These are phyloP conservation scores for Murraya paniculata DNA, from an alignment of 345 rosid genomes.

Conservation along the genomic window DNA sequence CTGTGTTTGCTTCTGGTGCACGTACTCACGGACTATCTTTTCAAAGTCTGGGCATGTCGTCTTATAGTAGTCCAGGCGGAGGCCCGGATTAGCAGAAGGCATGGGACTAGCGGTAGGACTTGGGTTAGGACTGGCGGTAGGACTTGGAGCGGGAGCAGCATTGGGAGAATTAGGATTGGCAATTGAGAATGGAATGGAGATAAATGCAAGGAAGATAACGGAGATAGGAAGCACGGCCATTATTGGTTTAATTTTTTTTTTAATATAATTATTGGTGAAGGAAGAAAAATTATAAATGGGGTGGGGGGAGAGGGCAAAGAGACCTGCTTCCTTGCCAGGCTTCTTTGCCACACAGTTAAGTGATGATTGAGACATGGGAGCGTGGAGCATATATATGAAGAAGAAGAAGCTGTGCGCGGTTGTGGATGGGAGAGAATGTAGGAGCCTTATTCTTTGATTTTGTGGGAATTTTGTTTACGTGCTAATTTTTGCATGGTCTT, in stretches of 20 bases:
- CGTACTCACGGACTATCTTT: slow-evolving; percentile 35
- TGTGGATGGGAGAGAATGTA: slow-evolving; percentile 24
- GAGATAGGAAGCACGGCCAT: slow-evolving; percentile 5
- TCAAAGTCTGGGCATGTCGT: slow-evolving; percentile 50
- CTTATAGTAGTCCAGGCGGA: slow-evolving; percentile 44
- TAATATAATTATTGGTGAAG: neutral
- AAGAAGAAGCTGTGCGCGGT: neutral
- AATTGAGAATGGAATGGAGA: neutral
- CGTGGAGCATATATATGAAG: neutral
- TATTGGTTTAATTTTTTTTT: no score
- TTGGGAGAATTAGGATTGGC: neutral
- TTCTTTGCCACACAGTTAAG: neutral
- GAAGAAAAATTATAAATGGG: neutral
- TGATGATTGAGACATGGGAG: neutral
- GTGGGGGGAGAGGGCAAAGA: neutral
- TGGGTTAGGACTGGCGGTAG: no score
- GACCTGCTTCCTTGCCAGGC: neutral
- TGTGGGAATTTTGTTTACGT: neutral
- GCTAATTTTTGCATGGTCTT: neutral
- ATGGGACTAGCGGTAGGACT: no score
- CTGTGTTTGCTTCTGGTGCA: slow-evolving; percentile 32
- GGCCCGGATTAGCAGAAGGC: slow-evolving; percentile 12
- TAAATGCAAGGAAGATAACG: slow-evolving; percentile 4
- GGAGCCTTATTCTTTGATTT: neutral
- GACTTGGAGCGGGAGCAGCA: no score